Evolutionary conservation across 768 basidiomycete species (phyloP).

Genomic region (Epithele typhae): DNA sequence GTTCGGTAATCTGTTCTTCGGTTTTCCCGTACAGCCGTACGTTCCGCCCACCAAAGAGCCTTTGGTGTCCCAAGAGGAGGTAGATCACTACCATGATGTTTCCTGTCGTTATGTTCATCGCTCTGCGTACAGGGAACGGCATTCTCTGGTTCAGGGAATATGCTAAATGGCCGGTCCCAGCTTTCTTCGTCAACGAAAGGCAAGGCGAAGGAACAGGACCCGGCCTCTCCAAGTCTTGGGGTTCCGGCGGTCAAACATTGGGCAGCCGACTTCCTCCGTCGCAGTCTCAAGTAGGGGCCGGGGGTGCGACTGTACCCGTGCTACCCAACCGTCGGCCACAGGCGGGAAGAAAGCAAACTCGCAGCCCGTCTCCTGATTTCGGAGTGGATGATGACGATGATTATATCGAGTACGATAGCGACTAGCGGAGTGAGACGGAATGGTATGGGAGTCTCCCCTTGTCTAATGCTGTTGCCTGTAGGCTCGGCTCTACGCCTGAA

Average conservation of each 20-base stretch:
- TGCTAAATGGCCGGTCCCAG: constrained; percentile 50
- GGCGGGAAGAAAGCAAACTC: constrained; percentile 37
- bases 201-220: constrained; percentile 43
- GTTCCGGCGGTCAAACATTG: constrained; percentile 43
- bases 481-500: background rate
- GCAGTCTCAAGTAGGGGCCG: constrained; percentile 46
- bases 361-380: constrained; percentile 76
- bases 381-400: constrained; percentile 71
- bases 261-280: constrained; percentile 38
- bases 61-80: constrained; percentile 8
- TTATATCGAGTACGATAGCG: constrained; percentile 81
- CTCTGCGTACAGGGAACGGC: constrained; percentile 30
- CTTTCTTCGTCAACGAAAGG: constrained; percentile 37
- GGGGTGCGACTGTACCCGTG: constrained; percentile 49
- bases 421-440: constrained; percentile 32
- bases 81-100: constrained; percentile 4
- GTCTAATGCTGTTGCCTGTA: background rate
- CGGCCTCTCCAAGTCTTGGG: constrained; percentile 25
- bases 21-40: constrained; percentile 78
- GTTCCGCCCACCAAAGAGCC: constrained; percentile 37
- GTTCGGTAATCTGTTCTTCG: constrained; percentile 94
- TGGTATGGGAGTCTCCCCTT: background rate
- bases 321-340: constrained; percentile 33
- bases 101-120: background rate
- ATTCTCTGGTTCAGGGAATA: constrained; percentile 67